Evolutionary conservation across 768 basidiomycete species (phyloP), one percentile per base, ranked within the genome.

Genomic region (Hericium erinaceus): DNA sequence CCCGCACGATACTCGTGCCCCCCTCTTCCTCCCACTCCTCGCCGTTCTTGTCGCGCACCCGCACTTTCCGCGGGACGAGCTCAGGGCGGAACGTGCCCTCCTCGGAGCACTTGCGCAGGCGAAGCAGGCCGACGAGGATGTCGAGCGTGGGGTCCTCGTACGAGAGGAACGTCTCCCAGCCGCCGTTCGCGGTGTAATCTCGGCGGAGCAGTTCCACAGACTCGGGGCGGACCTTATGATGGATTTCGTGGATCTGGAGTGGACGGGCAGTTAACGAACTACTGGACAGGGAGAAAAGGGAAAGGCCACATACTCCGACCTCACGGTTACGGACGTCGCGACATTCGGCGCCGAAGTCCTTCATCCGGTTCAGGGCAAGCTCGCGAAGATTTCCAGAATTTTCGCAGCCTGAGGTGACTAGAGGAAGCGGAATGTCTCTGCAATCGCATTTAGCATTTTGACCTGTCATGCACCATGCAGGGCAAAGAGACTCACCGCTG

Each of bases 91-190:
- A 99, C 2, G 95, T 98, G 2, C 95, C 95, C 61, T 98, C 95
- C 57, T 95, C 92, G 1, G 93, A 95, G 67, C 97, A 98, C 69
- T 95, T 98, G 52, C 97, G 78, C 65, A 99, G 74, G 37, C 97
- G 83, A 40, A 99, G 77, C 28, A 99, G 74, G 20, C 97, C 97
- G 59, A 99, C 84, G 48, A 99, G 83, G 69, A 99, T 98, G 66
- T 99, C 97, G 55, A 83, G 84, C 71, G 94, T 93, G 6, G 97
- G 95, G 69, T 99, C 97, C 73, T 99, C 97, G 68, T 98, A 99
- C 28, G 95, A 95, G 5, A 99, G 74, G 81, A 99, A 99, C 1
- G 97, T 98, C 74, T 99, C 97, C 97, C 97, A 99, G 49, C 97
- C 95, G 6, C 95, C 95, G 67, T 98, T 99, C 33, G 97, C 97